A percentile compares a stretch with the other conserved stretches of the same genome.
These are phyloP conservation scores for Crotalaria pallida DNA, from an alignment of 306 rosid species.

Conservation along the genomic window DNA sequence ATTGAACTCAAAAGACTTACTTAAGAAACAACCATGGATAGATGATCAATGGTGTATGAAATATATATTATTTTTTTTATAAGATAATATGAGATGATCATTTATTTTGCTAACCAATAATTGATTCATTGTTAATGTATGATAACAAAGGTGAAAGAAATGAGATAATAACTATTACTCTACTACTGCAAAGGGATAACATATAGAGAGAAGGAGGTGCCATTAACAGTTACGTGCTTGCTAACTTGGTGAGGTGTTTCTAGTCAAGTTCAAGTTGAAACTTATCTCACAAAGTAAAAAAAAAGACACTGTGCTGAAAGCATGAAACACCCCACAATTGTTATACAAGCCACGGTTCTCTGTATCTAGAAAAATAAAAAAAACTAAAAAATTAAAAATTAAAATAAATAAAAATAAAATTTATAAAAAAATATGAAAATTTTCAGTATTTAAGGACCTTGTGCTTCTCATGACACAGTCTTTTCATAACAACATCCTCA, in stretches of 20 bases:
- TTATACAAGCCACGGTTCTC: slow-evolving; percentile 53
- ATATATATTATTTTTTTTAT: too few relatives aligned
- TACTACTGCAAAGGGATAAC: neutral
- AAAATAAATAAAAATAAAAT: too few relatives aligned
- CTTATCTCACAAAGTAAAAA: slow-evolving; percentile 23
- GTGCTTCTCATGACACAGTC: slow-evolving; percentile 24
- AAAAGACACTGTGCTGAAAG: slow-evolving; percentile 25
- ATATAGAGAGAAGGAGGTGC: neutral
- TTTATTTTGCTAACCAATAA: too few relatives aligned
- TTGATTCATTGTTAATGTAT: neutral
- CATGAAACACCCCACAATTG: slow-evolving; percentile 41
- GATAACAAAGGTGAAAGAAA: neutral
- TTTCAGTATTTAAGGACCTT: slow-evolving; percentile 38
- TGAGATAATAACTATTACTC: neutral
- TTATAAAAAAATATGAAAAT: too few relatives aligned
- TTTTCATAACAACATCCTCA: slow-evolving; percentile 28
- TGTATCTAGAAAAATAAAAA: slow-evolving; percentile 25
- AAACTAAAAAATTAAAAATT: too few relatives aligned
- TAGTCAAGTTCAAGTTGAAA: slow-evolving; percentile 34
- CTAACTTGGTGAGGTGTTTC: slow-evolving; percentile 42
- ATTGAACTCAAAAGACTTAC: too few relatives aligned
- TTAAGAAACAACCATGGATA: too few relatives aligned
- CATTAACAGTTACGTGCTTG: slow-evolving; percentile 37
- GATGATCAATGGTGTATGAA: too few relatives aligned
- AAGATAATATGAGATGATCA: too few relatives aligned